Conservation (phyloP, 345 rosid genomes). For the Populus pruinosa region DNA sequence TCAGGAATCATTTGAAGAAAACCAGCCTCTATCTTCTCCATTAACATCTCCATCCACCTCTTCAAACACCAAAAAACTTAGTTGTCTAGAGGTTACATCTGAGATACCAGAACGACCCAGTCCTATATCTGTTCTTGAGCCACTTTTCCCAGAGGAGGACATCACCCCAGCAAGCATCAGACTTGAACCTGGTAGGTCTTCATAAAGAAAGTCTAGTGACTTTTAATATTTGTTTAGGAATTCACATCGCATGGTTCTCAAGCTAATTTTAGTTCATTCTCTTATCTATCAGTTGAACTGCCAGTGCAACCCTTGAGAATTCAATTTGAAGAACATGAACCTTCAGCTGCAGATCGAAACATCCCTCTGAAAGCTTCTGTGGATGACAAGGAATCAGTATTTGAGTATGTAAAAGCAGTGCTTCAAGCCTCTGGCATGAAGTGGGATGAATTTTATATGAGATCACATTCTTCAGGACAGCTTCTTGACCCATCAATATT, state of each 20-base stretch:
- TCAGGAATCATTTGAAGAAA: slow-evolving; percentile 46
- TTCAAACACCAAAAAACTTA: slow-evolving; percentile 32
- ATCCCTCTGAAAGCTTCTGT: slow-evolving; percentile 33
- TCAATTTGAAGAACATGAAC: slow-evolving; percentile 55
- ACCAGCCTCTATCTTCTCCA: slow-evolving; percentile 39
- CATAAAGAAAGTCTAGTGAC: neutral
- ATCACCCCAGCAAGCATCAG: slow-evolving; percentile 53
- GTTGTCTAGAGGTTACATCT: slow-evolving; percentile 40
- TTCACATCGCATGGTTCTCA: neutral
- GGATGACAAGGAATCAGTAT: slow-evolving; percentile 47
- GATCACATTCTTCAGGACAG: slow-evolving; percentile 55
- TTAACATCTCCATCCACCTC: slow-evolving; percentile 44
- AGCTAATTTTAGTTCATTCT: slow-evolving; percentile 27
- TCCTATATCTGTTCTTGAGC: slow-evolving; percentile 92
- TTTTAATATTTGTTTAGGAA: neutral
- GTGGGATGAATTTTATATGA: slow-evolving; percentile 69
- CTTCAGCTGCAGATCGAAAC: slow-evolving; percentile 29
- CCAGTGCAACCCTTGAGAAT: slow-evolving; percentile 52
- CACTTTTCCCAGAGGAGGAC: slow-evolving; percentile 60
- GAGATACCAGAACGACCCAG: slow-evolving; percentile 63
- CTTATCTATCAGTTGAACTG: slow-evolving; percentile 43
- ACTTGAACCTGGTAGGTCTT: slow-evolving; percentile 53
- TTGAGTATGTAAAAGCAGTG: slow-evolving; percentile 50
- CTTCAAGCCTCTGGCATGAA: slow-evolving; percentile 48
- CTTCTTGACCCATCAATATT: slow-evolving; percentile 58